Evolutionary conservation across 2,329 filamentous ascomycete species (phyloP), one percentile per base, ranked within the genome.

Genomic region (Talaromyces piceae): DNA sequence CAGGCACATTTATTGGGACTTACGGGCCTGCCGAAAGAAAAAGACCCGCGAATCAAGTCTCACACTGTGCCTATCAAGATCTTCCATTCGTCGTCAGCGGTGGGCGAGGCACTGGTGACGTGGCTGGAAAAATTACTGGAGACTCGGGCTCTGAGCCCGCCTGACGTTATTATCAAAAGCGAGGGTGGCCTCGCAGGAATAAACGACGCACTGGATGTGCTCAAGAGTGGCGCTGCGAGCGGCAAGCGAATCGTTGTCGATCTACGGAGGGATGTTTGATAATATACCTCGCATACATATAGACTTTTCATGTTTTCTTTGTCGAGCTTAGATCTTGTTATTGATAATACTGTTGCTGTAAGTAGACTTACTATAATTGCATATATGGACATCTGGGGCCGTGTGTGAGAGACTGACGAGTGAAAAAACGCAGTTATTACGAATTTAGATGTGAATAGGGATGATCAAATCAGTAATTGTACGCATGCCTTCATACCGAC

Each of bases 61-160:
- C 85, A 88, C 60, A 80, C 75, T 0, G 82, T 90, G 0, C 86
- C 86, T 0, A 87, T 91, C 55, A 90, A 90, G 65, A 61, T 88
- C 3, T 90, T 88, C 60, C 87, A 91, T 61, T 81, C 85, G 52
- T 75, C 83, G 0, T 77, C 81, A 0, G 73, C 73, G 1, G 72
- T 89, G 0, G 87, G 87, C 0, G 77, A 82, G 55, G 74, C 73
- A 0, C 63, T 88, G 49, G 81, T 81, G 11, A 63, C 70, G 1
- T 90, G 86, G 86, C 68, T 88, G 23, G 86, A 88, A 63, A 69
- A 73, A 22, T 65, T 90, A n/a, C 65, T 90, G 5, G 70, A 76
- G 7, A 69, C 73, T 0, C 72, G 75, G 0, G 62, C 74, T 0
- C 59, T 90, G 3, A 67, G 73, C 4, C 74, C 83, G 4, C 85